Base-by-base conservation (phyloP, 2,329 filamentous ascomycete genomes). In the Monilinia laxa region DNA sequence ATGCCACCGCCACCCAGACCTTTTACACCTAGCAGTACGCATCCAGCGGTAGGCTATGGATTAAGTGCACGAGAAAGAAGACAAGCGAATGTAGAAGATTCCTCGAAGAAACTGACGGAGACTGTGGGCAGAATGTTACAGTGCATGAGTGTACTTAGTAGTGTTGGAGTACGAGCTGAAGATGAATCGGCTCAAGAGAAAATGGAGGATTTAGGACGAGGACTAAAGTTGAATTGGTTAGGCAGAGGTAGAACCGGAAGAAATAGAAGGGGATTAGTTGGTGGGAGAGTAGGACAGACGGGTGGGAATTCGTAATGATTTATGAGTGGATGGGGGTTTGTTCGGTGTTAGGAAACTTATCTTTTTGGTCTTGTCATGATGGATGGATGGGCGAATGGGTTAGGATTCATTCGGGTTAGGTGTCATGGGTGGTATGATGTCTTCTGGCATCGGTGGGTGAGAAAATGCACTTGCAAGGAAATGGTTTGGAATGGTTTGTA, bases 201-300 rank as follows among this genome's bases (percentile, higher is more conserved):
- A 78, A 90, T 98, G 74, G 90, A 94, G 69, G 86, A 93, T 74
- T 81, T 99, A 69, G 92, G 90, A 67, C 90, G 92, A 75, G 88
- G 95, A 73, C 81, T 99, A 69, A 99, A 98, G 79, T 87, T 97
- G 74, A 99, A 99, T 78, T 99, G 95, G 95, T 84, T 99, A 1
- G 94, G 94, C 0, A 83, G 95, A 57, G 94, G 94, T 0, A 81
- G 95, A 47, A 98, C 93, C 4, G 95, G 95, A 0, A 83, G 95
- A 70, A 96, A 98, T 77, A 82, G 95, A 64, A 86, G 92, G 70
- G 95, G 95, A 0, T 94, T 97, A 76, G 93, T 98, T 0, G 75
- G 75, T 14, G 73, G 74, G 6, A 74, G 74, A 62, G 73, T 77
- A 56, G 52, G 67, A 54, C 35, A 53, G 12, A 18, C 38, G 10